These are phyloP conservation scores for Magnaporthiopsis poae DNA, from an alignment of 2,329 filamentous ascomycete genomes.

Conservation along the genomic window DNA sequence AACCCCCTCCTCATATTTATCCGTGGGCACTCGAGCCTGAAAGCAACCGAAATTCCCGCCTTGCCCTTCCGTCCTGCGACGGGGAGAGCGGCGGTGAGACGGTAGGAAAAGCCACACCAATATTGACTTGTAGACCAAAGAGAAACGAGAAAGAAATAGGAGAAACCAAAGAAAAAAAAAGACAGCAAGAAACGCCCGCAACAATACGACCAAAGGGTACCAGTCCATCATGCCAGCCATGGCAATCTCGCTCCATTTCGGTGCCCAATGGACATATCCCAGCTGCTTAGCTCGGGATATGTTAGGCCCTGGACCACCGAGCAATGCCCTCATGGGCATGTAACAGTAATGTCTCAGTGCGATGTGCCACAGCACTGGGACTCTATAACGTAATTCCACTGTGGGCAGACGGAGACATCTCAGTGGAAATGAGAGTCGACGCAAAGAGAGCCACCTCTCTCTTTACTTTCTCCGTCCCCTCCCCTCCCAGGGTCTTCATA, in stretches of 20 bases:
- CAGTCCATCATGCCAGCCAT: not conserved
- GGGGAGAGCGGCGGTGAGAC: too few relatives aligned
- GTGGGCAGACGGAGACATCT: not conserved
- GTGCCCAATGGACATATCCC: not conserved
- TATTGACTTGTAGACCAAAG: not conserved
- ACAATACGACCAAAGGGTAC: not conserved
- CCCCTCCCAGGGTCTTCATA: not conserved
- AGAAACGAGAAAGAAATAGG: not conserved
- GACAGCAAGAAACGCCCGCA: not conserved
- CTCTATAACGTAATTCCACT: not conserved
- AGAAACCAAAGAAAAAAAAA: not conserved
- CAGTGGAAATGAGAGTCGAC: not conserved
- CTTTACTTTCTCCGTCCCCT: not conserved
- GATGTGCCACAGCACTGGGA: not conserved
- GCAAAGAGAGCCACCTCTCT: not conserved
- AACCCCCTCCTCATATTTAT: not conserved
- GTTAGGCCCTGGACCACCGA: not conserved
- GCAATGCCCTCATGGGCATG: not conserved
- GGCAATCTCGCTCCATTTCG: not conserved
- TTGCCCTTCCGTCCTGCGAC: not conserved
- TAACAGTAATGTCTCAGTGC: not conserved
- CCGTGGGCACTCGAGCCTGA: not conserved
- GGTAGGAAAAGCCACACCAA: too few relatives aligned
- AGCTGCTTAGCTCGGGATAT: not conserved
- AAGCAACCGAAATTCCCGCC: not conserved